Base-by-base conservation (phyloP, 1,139 yeast genomes). In the Scheffersomyces illinoinensis region DNA sequence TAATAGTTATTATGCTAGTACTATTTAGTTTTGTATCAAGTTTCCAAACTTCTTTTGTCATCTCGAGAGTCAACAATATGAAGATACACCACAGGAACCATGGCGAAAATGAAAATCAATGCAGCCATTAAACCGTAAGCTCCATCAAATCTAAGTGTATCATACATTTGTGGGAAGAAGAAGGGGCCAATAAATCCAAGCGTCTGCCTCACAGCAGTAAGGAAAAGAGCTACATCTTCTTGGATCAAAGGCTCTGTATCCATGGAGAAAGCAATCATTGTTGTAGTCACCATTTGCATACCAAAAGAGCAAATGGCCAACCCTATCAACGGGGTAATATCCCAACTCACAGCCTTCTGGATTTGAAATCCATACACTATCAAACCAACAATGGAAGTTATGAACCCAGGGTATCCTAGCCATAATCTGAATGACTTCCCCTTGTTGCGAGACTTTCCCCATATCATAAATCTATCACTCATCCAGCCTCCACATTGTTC, bases 181-280 rank as follows among this genome's bases (percentile, higher is more conserved):
- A 67, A 68, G n/a, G 71, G 70, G 18, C 70, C 71, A 23, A 67
- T 57, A 52, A 68, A 67, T 17, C 70, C 69, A 20, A 63, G 56
- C 2, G 63, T 52, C 53, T 66, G 70, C 52, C 71, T 58, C 17
- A 66, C 54, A n/a, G 65, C 57, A 5, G 69, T 66, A 46, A 68
- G 60, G 52, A 64, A 67, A 48, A 67, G 59, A 2, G 67, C 65
- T 17, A 64, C 56, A 12, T 65, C 66, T 19, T 66, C 58, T 4
- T 68, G 67, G 47, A 56, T 56, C n/a, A 46, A 7, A 8, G 64
- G 64, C 8, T 50, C 24, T 6, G 63, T 56, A 52, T 66, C 70
- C 24, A 68, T 66, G 14, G 66, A 59, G 53, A 63, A 68, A 2
- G 71, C 63, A 39, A 67, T 64, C 50, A 66, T 57, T 17, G 67